A percentile compares a stretch with the other conserved stretches of the same genome.
phyloP scores from a whole-genome alignment of 1,284 basidiomycete species.

The Ustilago esculenta region DNA sequence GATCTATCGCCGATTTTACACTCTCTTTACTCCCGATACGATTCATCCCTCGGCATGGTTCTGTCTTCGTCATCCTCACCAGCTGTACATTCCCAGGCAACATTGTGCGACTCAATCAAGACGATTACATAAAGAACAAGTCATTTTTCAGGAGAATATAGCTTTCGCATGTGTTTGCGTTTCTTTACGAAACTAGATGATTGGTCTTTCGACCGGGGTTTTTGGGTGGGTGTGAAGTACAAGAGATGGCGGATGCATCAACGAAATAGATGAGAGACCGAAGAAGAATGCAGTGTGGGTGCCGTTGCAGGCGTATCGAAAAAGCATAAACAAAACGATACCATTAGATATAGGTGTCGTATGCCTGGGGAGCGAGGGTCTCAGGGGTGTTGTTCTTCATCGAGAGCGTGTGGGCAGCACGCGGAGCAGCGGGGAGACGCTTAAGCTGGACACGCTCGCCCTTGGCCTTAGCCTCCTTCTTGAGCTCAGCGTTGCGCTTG shows the following conservation, averaged over 20 bases:
- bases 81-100: too few relatives aligned
- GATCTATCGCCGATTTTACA: neutral
- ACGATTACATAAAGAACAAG: too few relatives aligned
- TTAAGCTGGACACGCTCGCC: constrained; percentile 82
- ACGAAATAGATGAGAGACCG: constrained; percentile 9
- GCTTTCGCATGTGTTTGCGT: constrained; percentile 37
- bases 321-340: constrained; percentile 6
- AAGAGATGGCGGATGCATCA: constrained; percentile 23
- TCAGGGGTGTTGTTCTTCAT: constrained; percentile 81
- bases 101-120: too few relatives aligned
- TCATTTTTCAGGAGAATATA: constrained; percentile 19
- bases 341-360: constrained; percentile 69
- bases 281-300: constrained; percentile 1
- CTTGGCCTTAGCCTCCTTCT: constrained; percentile 78
- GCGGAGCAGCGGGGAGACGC: constrained; percentile 85
- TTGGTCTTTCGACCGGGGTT: constrained; percentile 29
- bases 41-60: neutral
- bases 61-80: too few relatives aligned
- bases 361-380: constrained; percentile 89
- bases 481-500: constrained; percentile 87
- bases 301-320: constrained; percentile 9
- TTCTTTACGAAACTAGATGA: constrained; percentile 8
- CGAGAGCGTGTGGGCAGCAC: constrained; percentile 81
- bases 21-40: neutral
- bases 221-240: constrained; percentile 30